A percentile compares a stretch with the other conserved stretches of the same genome.
phyloP scores from a whole-genome alignment of 495 filamentous ascomycete genomes.

The Haplographium delicatum region DNA sequence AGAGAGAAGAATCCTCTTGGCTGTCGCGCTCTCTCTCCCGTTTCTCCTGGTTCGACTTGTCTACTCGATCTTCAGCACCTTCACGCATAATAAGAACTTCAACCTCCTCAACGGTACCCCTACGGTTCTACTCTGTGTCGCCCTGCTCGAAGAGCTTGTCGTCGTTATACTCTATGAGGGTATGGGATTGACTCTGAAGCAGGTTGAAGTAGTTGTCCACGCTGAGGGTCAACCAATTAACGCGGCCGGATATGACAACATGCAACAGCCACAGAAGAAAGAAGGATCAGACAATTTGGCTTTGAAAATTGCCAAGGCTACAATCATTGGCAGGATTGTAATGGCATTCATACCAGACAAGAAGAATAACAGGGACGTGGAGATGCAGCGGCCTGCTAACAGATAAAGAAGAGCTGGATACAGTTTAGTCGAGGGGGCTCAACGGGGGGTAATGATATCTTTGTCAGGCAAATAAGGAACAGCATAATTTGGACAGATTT shows the following conservation, averaged over 20 bases:
- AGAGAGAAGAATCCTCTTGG: conserved; percentile 34
- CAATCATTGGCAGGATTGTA: conserved; percentile 21
- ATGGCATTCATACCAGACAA: conserved; percentile 8
- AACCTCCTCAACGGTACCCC: conserved; percentile 30
- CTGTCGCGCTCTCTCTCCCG: conserved; percentile 31
- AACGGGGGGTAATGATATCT: not conserved
- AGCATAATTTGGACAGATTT: not conserved
- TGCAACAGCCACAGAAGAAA: not conserved
- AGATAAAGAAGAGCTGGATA: not conserved
- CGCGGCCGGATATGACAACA: not conserved
- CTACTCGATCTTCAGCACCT: conserved; percentile 33
- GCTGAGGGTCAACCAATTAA: not conserved
- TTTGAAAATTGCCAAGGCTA: conserved; percentile 13
- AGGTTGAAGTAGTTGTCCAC: conserved; percentile 1
- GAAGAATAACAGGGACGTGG: conserved; percentile 9
- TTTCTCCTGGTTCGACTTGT: conserved; percentile 39
- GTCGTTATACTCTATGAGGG: conserved; percentile 29
- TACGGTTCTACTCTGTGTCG: conserved; percentile 35
- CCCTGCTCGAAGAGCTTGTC: conserved; percentile 35
- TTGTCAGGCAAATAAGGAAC: not conserved
- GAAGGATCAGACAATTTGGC: not conserved
- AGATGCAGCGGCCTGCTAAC: conserved; percentile 12
- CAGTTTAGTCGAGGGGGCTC: too few relatives aligned
- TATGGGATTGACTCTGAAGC: conserved; percentile 31
- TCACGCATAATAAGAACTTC: conserved; percentile 30